These are phyloP conservation scores for Populus hybrid DNA, from an alignment of 441 rosid species.

Conservation along the genomic window DNA sequence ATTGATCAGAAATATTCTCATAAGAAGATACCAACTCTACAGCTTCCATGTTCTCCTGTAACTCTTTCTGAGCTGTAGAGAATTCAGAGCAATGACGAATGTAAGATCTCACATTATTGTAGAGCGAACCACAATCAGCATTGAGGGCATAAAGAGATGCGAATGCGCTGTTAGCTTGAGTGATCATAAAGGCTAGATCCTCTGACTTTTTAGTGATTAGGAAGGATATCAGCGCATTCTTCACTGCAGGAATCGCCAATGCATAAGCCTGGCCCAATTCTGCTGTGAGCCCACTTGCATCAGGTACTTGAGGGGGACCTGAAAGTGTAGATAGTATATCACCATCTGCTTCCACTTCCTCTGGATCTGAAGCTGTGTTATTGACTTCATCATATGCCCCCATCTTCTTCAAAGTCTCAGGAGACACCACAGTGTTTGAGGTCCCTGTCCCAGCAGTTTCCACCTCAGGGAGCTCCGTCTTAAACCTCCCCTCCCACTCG, in stretches of 20 bases:
- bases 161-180: not conserved
- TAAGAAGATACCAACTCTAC: no score
- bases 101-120: not conserved
- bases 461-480: not conserved
- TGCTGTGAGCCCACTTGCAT: not conserved
- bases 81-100: not conserved
- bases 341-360: not conserved
- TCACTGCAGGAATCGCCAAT: not conserved
- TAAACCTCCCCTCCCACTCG: not conserved
- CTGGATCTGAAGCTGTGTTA: not conserved
- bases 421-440: not conserved
- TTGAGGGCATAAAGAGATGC: not conserved
- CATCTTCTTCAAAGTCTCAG: not conserved
- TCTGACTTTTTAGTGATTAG: not conserved
- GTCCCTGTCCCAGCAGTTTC: not conserved
- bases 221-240: not conserved
- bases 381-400: not conserved
- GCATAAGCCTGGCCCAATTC: not conserved
- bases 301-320: not conserved
- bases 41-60: not conserved
- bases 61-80: not conserved
- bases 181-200: not conserved
- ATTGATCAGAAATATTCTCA: no score
- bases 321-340: not conserved
- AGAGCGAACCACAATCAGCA: not conserved